Evolutionary conservation across 176 grass and related monocot genomes (phyloP).

Genomic region (Zea luxurians): DNA sequence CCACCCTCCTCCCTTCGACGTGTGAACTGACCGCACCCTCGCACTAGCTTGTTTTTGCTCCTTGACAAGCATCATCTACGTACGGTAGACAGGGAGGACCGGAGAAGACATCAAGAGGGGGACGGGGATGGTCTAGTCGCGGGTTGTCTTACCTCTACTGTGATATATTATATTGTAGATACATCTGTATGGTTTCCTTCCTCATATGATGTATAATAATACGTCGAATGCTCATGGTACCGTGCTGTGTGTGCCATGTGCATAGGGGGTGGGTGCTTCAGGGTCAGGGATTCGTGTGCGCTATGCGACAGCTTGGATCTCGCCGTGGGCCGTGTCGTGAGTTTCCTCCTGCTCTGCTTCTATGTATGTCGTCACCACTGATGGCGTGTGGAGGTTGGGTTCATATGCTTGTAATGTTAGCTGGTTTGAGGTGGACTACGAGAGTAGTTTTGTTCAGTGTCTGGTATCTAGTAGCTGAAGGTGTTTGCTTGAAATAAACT

Average conservation of each 20-base stretch:
- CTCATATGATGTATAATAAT: too few species aligned
- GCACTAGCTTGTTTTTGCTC: neutral
- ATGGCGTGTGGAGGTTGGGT: neutral
- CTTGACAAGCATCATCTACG: too few species aligned
- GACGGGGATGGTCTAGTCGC: too few species aligned
- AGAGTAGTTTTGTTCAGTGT: conserved; percentile 35
- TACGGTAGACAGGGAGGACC: too few species aligned
- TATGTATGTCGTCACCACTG: neutral
- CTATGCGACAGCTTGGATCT: neutral
- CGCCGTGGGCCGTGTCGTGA: neutral
- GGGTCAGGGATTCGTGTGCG: neutral
- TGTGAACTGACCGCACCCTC: too few species aligned
- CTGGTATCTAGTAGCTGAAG: conserved; percentile 10
- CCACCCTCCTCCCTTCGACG: too few species aligned
- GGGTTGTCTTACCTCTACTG: too few species aligned
- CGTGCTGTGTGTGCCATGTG: neutral
- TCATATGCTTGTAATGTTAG: conserved; percentile 27
- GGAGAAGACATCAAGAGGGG: too few species aligned
- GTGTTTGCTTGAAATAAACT: conserved; percentile 19
- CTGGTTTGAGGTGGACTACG: neutral
- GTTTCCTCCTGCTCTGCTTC: neutral
- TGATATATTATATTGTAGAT: too few species aligned
- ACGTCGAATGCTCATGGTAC: too few species aligned
- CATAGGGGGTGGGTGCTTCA: neutral
- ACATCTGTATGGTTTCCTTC: too few species aligned